phyloP scores from a whole-genome alignment of 371 early-diverging fungal species.

The Circinella umbellata region DNA sequence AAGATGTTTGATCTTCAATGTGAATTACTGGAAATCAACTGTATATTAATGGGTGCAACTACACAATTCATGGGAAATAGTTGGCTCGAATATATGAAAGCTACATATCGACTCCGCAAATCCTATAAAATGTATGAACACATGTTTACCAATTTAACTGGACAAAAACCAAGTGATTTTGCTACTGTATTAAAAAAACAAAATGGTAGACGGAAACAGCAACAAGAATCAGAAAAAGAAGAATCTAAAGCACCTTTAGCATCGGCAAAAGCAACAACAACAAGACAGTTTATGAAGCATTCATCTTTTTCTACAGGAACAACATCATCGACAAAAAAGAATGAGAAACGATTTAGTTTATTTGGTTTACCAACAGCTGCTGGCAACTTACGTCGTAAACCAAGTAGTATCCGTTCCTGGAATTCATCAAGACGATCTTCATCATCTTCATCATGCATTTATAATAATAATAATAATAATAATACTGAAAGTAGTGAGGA shows the following conservation, averaged over 20 bases:
- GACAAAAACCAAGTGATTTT: conserved; percentile 48
- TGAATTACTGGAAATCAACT: conserved; percentile 45
- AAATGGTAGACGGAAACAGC: background rate
- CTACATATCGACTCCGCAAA: conserved; percentile 50
- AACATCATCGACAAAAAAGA: too few relatives aligned
- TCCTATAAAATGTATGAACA: conserved; percentile 54
- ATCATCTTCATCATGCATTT: background rate
- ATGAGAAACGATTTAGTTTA: conserved; percentile 35
- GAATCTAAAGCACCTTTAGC: too few relatives aligned
- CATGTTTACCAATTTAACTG: conserved; percentile 47
- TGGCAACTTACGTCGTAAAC: conserved; percentile 15
- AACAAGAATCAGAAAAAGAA: too few relatives aligned
- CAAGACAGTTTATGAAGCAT: too few relatives aligned
- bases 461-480: background rate
- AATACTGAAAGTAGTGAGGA: too few relatives aligned
- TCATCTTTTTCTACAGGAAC: too few relatives aligned
- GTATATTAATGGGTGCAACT: conserved; percentile 54
- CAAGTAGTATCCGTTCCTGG: conserved; percentile 18
- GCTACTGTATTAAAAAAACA: conserved; percentile 28
- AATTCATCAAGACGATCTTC: conserved; percentile 4
- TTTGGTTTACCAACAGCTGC: conserved; percentile 17
- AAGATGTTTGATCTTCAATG: conserved; percentile 29
- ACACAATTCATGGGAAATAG: conserved; percentile 50
- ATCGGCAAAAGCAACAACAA: too few relatives aligned
- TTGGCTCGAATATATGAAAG: conserved; percentile 58